A percentile compares a stretch with the other conserved stretches of the same genome.
phyloP scores from a whole-genome alignment of 1,139 yeast species.

The Taphrina wiesneri region DNA sequence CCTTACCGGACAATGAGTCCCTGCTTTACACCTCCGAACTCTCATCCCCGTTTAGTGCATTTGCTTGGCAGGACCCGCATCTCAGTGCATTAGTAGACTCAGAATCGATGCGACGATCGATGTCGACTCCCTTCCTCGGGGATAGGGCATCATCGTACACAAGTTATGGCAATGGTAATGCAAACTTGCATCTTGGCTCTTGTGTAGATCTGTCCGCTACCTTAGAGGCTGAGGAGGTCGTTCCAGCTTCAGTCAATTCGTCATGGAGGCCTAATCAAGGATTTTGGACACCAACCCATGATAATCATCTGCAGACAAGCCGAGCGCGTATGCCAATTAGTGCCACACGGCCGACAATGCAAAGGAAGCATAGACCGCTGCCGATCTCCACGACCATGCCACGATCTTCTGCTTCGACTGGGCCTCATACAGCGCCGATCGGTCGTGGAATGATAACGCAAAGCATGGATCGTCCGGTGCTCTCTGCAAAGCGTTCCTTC shows the following conservation, averaged over 20 bases:
- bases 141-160: neutral
- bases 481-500: conserved; percentile 27
- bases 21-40: neutral
- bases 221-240: conserved; percentile 2
- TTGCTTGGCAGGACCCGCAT: neutral
- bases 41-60: conserved; percentile 4
- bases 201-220: neutral
- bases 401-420: neutral
- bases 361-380: conserved; percentile 20
- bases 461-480: neutral
- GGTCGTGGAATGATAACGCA: conserved; percentile 4
- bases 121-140: conserved; percentile 1
- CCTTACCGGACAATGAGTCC: neutral
- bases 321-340: neutral
- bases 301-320: neutral
- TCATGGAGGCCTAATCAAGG: neutral
- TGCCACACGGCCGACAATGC: conserved; percentile 16
- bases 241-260: conserved; percentile 9
- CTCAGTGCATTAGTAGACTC: conserved; percentile 2
- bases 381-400: conserved; percentile 17
- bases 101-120: conserved; percentile 3
- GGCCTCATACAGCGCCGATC: conserved; percentile 24
- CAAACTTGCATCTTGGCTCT: neutral
- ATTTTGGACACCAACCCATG: neutral
- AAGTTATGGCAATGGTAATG: neutral